Evolutionary conservation across 2,329 filamentous ascomycete genomes (phyloP).

Genomic region (Cyclaneusma minus): DNA sequence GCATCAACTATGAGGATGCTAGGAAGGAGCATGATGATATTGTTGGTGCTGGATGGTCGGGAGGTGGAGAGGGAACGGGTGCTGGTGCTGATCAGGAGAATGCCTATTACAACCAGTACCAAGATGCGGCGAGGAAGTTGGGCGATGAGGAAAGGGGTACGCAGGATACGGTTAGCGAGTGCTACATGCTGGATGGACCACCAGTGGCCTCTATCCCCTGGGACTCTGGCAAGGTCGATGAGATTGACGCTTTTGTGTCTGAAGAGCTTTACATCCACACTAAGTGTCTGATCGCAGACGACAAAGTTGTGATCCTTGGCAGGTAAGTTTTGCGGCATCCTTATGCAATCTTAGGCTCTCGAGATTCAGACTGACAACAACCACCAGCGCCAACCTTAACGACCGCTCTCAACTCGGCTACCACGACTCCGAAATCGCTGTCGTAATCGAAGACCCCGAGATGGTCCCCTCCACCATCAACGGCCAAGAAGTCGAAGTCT

Average conservation of each 20-base stretch:
- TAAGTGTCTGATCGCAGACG: slow-evolving; percentile 69
- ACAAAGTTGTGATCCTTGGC: slow-evolving; percentile 68
- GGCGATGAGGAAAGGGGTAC: slow-evolving; percentile 29
- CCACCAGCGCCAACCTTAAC: slow-evolving; percentile 39
- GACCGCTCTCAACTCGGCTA: slow-evolving; percentile 61
- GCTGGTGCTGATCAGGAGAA: slow-evolving; percentile 18
- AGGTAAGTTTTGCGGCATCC: too few relatives aligned
- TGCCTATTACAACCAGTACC: slow-evolving; percentile 38
- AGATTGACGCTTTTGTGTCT: slow-evolving; percentile 44
- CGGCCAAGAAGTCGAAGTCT: slow-evolving; percentile 54
- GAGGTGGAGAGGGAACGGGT: slow-evolving; percentile 20
- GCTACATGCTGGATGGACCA: slow-evolving; percentile 68
- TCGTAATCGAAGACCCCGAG: slow-evolving; percentile 67
- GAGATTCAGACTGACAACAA: slow-evolving; percentile 2
- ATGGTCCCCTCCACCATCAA: slow-evolving; percentile 59
- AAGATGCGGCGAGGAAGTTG: slow-evolving; percentile 45
- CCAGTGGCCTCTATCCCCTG: slow-evolving; percentile 47
- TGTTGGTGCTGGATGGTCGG: slow-evolving; percentile 29
- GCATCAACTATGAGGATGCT: slow-evolving; percentile 53
- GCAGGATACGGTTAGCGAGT: slow-evolving; percentile 63
- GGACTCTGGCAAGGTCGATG: slow-evolving; percentile 34
- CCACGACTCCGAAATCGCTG: slow-evolving; percentile 82
- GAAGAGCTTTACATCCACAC: slow-evolving; percentile 49
- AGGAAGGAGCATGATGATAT: slow-evolving; percentile 46
- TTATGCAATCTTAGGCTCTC: background rate